Evolutionary conservation across 2,329 filamentous ascomycete species (phyloP), one percentile per base, ranked within the genome.

Genomic region (Trichophyton mentagrophytes): DNA sequence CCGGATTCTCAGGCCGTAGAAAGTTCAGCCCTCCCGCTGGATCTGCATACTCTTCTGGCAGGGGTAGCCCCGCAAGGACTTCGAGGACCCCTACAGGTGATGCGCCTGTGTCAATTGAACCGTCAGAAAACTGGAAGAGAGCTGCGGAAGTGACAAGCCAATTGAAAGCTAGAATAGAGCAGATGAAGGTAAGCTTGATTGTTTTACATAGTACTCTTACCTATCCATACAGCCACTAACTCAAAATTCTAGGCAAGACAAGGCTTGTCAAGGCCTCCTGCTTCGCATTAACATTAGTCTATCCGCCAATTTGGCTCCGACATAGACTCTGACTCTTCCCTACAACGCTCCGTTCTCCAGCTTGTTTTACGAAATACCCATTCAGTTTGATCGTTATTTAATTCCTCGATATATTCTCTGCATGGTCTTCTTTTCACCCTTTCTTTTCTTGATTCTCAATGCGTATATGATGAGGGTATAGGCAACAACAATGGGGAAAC

Each of bases 101-200:
- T 58, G 68, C 65, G 58, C 70, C 63, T 62, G 71, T 65, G 66
- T 73, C 67, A 53, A 72, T 75, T 15, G 82, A 85, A 55, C 85
- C 85, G 0, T 85, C 86, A 17, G 93, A 99, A 77, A 97, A 91
- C 72, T 99, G 93, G 93, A 95, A 91, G 77, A 82, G 93, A 67
- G 93, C 93, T 17, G 93, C 93, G 1, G 93, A 99, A 77, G 93
- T 99, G 61, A 99, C 93, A 60, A 96, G 91, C 74, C 93, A 96
- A 73, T 75, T 99, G 69, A 99, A 97, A 78, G 90, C 92, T 59
- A 85, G 93, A 72, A 99, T 99, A 73, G 93, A 97, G 78, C 88
- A 93, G 79, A 99, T 99, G 93, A 99, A 97, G 81, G 84, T 82
- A 68, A 57, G 55, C 30, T 51, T 15, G 20, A 44, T 13, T 27